Evolutionary conservation across 2,329 filamentous ascomycete genomes (phyloP).

Genomic region (Sporothrix euskadiensis): DNA sequence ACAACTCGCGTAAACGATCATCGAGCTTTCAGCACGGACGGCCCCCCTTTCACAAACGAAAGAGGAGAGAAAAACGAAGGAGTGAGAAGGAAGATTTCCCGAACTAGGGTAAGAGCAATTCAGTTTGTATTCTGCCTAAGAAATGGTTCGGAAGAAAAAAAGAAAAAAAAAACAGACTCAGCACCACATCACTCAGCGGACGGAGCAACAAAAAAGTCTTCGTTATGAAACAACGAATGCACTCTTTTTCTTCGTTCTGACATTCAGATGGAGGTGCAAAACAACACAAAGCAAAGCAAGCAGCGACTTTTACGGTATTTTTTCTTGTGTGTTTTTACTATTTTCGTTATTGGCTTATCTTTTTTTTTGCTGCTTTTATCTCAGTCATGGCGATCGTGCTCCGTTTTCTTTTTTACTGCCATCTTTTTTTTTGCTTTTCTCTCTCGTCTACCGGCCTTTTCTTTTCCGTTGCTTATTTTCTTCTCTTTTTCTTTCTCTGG

Average conservation of each 20-base stretch:
- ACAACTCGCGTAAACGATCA: not conserved
- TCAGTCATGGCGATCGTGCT: constrained; percentile 22
- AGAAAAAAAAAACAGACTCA: not conserved
- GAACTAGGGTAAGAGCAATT: constrained; percentile 31
- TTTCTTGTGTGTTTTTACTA: constrained; percentile 28
- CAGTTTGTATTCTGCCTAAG: constrained; percentile 29
- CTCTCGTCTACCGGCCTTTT: constrained; percentile 28
- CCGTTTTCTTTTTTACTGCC: not conserved
- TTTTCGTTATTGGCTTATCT: constrained; percentile 32
- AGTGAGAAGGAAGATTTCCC: constrained; percentile 19
- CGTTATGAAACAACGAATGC: not conserved
- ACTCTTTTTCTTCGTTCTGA: not conserved
- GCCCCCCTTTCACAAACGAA: not conserved
- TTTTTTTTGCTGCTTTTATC: constrained; percentile 38
- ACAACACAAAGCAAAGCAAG: not conserved
- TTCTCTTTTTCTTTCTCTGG: constrained; percentile 13
- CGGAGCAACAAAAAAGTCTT: not conserved
- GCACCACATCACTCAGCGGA: not conserved
- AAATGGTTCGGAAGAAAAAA: constrained; percentile 10
- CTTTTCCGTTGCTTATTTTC: constrained; percentile 28
- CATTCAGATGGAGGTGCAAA: constrained; percentile 1
- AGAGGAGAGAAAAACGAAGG: not conserved
- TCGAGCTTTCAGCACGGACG: not conserved
- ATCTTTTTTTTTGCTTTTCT: constrained; percentile 40
- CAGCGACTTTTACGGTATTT: constrained; percentile 22